These are phyloP conservation scores for Flagelloscypha sp. DNA, from an alignment of 768 basidiomycete species.

Conservation along the genomic window DNA sequence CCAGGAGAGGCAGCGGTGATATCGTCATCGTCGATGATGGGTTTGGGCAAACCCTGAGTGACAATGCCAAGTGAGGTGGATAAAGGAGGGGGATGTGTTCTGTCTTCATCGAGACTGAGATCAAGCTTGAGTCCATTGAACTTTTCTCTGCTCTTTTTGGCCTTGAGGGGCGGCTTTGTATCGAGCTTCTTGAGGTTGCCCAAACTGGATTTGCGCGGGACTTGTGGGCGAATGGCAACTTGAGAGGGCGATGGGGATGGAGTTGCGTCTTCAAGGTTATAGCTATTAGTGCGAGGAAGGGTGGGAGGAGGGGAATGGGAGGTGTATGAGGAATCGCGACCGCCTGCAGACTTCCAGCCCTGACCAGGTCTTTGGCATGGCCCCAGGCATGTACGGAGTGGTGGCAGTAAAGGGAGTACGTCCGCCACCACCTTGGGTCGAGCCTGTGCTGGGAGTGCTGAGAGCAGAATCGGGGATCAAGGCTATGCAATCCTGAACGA, in stretches of 20 bases:
- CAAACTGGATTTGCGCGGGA: slow-evolving; percentile 1
- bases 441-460: too few species aligned
- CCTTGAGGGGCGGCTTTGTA: not conserved
- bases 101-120: too few species aligned
- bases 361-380: too few species aligned
- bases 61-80: slow-evolving; percentile 3
- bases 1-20: too few species aligned
- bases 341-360: slow-evolving; percentile 5
- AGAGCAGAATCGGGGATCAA: too few species aligned
- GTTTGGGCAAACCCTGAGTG: slow-evolving; percentile 12
- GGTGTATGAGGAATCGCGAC: slow-evolving; percentile 2
- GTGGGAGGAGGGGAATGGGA: slow-evolving; percentile 3
- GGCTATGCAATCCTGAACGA: too few species aligned
- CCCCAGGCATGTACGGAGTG: slow-evolving; percentile 19
- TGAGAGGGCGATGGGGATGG: slow-evolving; percentile 66
- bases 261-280: slow-evolving; percentile 36
- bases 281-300: slow-evolving; percentile 37
- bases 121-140: slow-evolving; percentile 4
- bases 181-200: slow-evolving; percentile 3
- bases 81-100: slow-evolving; percentile 6
- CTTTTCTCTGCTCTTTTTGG: not conserved
- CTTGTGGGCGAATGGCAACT: slow-evolving; percentile 32
- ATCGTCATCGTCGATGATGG: too few species aligned
- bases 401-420: slow-evolving; percentile 25
- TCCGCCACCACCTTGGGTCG: too few species aligned